Evolutionary conservation across 306 rosid genomes (phyloP), one percentile per base, ranked within the genome.

Genomic region (Begonia fuchsioides): DNA sequence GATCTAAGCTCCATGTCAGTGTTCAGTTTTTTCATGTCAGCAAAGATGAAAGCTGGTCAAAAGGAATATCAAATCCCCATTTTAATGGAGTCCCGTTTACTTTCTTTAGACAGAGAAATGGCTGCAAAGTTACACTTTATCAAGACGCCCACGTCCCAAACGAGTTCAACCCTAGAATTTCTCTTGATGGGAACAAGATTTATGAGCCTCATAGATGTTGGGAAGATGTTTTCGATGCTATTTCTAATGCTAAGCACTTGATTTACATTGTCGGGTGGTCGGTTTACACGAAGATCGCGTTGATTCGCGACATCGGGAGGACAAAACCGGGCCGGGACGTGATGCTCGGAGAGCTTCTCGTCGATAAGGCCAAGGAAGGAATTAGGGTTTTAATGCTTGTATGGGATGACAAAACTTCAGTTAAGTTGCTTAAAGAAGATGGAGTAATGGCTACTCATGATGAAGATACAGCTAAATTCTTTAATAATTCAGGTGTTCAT

Each of bases 391-490:
- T 75, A 38, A 75, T 75, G 76, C 77, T 75, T 59, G 81, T 75
- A 15, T 70, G 81, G 77, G 76, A 75, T 52, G 81, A 75, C 51
- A 62, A 67, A 57, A 75, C 77, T 52, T 75, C 77, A 1, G 55
- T 70, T 13, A 70, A 58, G 55, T 50, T 70, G 17, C 66, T 70
- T 6, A 75, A 75, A 38, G 59, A 15, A 11, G 77, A 70, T 60
- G 81, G 81, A 53, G 50, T 70, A 8, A 75, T 75, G 81, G 66
- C 66, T 60, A 70, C 81, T 10, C 76, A 75, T 53, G 81, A 75
- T 41, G 74, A 66, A 63, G 66, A 70, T 38, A 75, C 81, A 1
- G 67, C 16, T 47, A 70, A 55, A 8, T 75, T 58, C 55, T 74
- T 74, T 63, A 49, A 51, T 32, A 52, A 70, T 38, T 57, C 70